Evolutionary conservation across 257 asterid genomes (phyloP).

Genomic region (Nicotiana benthamiana): DNA sequence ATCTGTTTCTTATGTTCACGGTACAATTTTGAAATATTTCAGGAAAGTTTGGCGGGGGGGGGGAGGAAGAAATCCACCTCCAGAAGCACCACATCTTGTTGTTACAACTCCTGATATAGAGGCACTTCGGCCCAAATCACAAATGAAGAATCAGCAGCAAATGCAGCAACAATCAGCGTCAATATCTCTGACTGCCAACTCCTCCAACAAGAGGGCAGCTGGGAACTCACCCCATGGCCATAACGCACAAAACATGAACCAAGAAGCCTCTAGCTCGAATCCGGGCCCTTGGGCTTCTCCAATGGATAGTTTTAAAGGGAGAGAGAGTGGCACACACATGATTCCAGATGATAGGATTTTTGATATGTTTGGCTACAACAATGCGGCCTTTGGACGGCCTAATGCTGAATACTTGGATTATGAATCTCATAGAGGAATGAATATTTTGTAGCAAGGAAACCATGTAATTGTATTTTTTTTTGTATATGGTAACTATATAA

Average conservation of each 20-base stretch:
- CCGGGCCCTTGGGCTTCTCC: conserved; percentile 64
- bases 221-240: conserved; percentile 57
- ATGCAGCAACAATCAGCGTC: conserved; percentile 49
- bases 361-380: conserved; percentile 53
- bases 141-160: conserved; percentile 95
- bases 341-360: conserved; percentile 42
- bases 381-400: conserved; percentile 36
- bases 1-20: conserved; percentile 1
- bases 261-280: conserved; percentile 51
- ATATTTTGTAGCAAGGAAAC: conserved; percentile 35
- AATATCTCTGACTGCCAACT: conserved; percentile 52
- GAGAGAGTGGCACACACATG: conserved; percentile 38
- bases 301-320: conserved; percentile 39
- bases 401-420: conserved; percentile 45
- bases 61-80: conserved; percentile 97
- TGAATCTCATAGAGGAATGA: conserved; percentile 58
- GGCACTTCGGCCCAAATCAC: conserved; percentile 89
- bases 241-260: conserved; percentile 37
- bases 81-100: conserved; percentile 95
- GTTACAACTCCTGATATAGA: conserved; percentile 90
- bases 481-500: not conserved
- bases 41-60: conserved; percentile 95
- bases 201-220: conserved; percentile 50
- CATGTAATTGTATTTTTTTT: not conserved
- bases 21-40: conserved; percentile 17